Evolutionary conservation across 805 yeast genomes (phyloP), one percentile per base, ranked within the genome.

Genomic region (Groenewaldozyma salmanticensis): DNA sequence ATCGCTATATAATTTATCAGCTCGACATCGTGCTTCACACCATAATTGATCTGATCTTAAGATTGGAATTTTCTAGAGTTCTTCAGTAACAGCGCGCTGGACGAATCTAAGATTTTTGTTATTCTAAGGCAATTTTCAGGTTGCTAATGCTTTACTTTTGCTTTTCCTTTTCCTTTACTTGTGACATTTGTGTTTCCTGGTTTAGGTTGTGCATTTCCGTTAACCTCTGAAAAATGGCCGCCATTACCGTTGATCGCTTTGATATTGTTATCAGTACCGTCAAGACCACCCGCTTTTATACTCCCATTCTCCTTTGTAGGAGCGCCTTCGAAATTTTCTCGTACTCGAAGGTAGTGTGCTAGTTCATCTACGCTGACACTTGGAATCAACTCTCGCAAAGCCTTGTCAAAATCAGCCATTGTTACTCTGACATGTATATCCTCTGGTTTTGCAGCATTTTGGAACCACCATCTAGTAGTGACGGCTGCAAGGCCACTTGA

Each of bases 341-440:
- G 74, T n/a, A 92, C 81, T 36, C 74, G 61, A 52, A 80, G 64
- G 54, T 92, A 92, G 53, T 90, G 97, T 20, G 71, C 70, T 38
- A 92, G 67, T 55, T 92, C 98, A 27, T 85, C 94, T 2, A 76
- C 77, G 37, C 95, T 82, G 6, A 92, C 96, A 32, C 92, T 79
- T 0, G 97, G 95, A 18, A 74, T 70, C 47, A 92, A 67, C 40
- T 79, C 84, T 3, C 64, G 56, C 49, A 74, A 77, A 0, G 96
- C 90, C 53, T 77, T 81, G n/a, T 64, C 65, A 56, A 90, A 90
- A 57, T 92, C 97, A 27, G 66, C 75, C 65, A 69, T 70, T 17
- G 67, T 65, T 1, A 90, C 96, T 15, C 64, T 55, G 1, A 87
- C 96, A 4, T 69, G 68, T 4, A 72, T 68, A 54, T 90, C 96